Percentiles rank a stretch among this genome's conserved stretches.
These are phyloP conservation scores for Casuarina glauca DNA, from an alignment of 306 rosid genomes.

Conservation along the genomic window DNA sequence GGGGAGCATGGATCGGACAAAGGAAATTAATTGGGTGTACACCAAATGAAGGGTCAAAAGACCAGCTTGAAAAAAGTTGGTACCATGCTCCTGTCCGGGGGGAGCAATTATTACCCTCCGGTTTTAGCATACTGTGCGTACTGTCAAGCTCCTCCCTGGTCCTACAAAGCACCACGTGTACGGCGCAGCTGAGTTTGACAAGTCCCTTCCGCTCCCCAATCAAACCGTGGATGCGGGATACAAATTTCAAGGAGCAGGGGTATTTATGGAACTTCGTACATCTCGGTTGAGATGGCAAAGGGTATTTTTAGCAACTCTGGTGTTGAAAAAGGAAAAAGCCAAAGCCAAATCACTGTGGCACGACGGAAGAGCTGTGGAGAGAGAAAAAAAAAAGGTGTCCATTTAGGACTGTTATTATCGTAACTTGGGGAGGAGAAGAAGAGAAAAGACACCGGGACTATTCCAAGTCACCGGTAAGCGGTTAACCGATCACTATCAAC, in stretches of 20 bases:
- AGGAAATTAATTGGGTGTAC: neutral
- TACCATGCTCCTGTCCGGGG: slow-evolving; percentile 26
- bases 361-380: slow-evolving; percentile 1
- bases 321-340: slow-evolving; percentile 26
- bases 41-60: slow-evolving; percentile 24
- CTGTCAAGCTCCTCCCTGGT: neutral
- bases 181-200: neutral
- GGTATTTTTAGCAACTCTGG: slow-evolving; percentile 42
- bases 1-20: slow-evolving; percentile 20
- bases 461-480: neutral
- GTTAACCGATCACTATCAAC: neutral
- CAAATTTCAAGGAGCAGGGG: slow-evolving; percentile 12
- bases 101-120: slow-evolving; percentile 39
- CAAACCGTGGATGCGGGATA: neutral
- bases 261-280: neutral
- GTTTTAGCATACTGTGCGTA: slow-evolving; percentile 6
- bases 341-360: slow-evolving; percentile 9
- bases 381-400: slow-evolving; percentile 4
- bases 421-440: slow-evolving; percentile 11
- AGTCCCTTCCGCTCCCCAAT: slow-evolving; percentile 18
- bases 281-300: slow-evolving; percentile 13
- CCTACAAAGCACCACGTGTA: slow-evolving; percentile 37
- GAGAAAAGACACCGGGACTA: slow-evolving; percentile 13
- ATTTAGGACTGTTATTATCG: too few species aligned
- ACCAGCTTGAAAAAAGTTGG: slow-evolving; percentile 24